Conservation (phyloP, 2,329 filamentous ascomycete genomes). For the Claviceps paspali region DNA sequence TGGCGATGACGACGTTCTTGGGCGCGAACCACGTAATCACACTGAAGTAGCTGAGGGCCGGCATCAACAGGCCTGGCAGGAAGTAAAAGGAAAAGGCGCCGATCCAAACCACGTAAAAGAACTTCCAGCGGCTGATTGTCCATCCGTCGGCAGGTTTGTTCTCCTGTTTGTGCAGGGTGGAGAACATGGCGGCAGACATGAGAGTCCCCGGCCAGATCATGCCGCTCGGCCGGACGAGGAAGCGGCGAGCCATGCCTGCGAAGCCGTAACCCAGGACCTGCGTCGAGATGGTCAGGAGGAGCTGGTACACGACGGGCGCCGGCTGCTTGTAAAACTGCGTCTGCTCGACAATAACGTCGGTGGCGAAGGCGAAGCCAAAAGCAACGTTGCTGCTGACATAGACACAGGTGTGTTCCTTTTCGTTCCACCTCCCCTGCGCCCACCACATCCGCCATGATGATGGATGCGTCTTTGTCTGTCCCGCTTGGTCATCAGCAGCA, state of each 20-base stretch:
- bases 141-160: conserved; percentile 72
- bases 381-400: conserved; percentile 85
- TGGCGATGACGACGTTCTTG: conserved; percentile 71
- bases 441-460: conserved; percentile 53
- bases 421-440: conserved; percentile 69
- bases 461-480: conserved; percentile 15
- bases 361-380: conserved; percentile 79
- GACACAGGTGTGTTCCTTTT: conserved; percentile 78
- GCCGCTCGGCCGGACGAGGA: conserved; percentile 68
- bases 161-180: conserved; percentile 69
- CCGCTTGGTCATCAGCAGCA: conserved; percentile 8
- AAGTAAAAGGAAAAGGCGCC: conserved; percentile 71
- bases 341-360: conserved; percentile 81
- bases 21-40: conserved; percentile 81
- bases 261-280: conserved; percentile 80
- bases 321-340: conserved; percentile 80
- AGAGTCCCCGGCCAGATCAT: conserved; percentile 89
- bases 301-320: conserved; percentile 59
- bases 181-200: conserved; percentile 82
- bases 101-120: conserved; percentile 63
- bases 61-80: conserved; percentile 66
- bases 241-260: conserved; percentile 65
- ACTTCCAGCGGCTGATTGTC: conserved; percentile 68
- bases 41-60: conserved; percentile 77
- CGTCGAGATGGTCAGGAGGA: conserved; percentile 71